Percentiles rank a stretch among this genome's conserved stretches.
These are phyloP conservation scores for Emericellopsis cladophorae DNA, from an alignment of 2,329 filamentous ascomycete genomes.

Conservation along the genomic window DNA sequence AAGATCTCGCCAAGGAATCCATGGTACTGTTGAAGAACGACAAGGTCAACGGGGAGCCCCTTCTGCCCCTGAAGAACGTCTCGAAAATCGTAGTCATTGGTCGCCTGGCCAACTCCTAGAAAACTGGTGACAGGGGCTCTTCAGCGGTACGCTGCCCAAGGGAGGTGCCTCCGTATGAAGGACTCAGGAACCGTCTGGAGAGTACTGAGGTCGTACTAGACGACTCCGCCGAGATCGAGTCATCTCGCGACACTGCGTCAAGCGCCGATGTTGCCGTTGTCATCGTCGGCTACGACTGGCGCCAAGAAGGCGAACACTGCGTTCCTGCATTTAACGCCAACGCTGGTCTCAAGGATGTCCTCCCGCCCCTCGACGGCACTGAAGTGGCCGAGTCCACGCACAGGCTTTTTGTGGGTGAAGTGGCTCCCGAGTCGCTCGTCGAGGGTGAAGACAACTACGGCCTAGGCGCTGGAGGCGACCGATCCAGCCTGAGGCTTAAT, in stretches of 20 bases:
- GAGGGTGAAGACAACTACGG: constrained; percentile 3
- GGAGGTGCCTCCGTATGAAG: constrained; percentile 5
- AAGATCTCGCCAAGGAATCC: constrained; percentile 6
- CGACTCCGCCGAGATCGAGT: neutral
- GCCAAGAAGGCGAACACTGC: constrained; percentile 8
- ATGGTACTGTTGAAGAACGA: constrained; percentile 11
- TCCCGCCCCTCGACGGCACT: constrained; percentile 1
- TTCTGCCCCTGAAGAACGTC: constrained; percentile 2
- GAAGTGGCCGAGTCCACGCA: constrained; percentile 1
- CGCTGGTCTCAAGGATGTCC: neutral
- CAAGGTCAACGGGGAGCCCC: neutral
- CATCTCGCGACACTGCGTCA: neutral
- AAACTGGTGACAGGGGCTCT: constrained; percentile 9
- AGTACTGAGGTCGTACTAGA: constrained; percentile 3
- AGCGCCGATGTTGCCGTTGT: constrained; percentile 5
- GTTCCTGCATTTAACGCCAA: constrained; percentile 5
- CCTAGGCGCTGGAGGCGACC: constrained; percentile 8
- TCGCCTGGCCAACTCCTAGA: constrained; percentile 5
- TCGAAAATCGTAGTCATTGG: constrained; percentile 7
- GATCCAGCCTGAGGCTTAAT: constrained; percentile 4
- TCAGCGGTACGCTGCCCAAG: constrained; percentile 5
- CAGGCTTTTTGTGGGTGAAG: neutral
- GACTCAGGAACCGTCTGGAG: constrained; percentile 3
- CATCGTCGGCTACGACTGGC: constrained; percentile 8
- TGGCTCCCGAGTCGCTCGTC: neutral